Percentiles rank a stretch among this genome's conserved stretches.
Conservation (phyloP, 2,329 filamentous ascomycete species). For the Fusarium temperatum region DNA sequence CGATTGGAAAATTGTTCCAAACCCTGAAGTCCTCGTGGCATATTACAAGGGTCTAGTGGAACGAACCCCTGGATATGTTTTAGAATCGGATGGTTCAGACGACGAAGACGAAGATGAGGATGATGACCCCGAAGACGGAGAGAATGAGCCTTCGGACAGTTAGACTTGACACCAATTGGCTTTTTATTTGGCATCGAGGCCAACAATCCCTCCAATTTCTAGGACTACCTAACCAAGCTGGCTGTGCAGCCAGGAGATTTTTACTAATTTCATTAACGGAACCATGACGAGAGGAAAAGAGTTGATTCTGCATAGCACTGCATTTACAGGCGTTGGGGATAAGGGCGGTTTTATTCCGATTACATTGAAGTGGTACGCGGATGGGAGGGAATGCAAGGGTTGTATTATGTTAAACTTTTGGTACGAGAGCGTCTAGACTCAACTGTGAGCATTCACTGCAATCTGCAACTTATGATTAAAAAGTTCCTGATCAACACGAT, state of each 20-base stretch:
- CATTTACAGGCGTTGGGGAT: slow-evolving; percentile 40
- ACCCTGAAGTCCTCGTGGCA: slow-evolving; percentile 90
- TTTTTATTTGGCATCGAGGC: background rate
- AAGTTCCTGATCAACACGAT: background rate
- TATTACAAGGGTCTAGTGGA: slow-evolving; percentile 91
- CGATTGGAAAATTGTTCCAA: slow-evolving; percentile 96
- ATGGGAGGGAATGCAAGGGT: slow-evolving; percentile 2
- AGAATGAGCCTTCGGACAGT: slow-evolving; percentile 10
- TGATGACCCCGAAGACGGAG: slow-evolving; percentile 36
- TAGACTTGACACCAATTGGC: slow-evolving; percentile 13
- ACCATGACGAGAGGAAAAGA: slow-evolving; percentile 11
- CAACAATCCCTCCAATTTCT: background rate
- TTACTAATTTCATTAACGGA: slow-evolving; percentile 17
- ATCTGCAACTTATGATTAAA: background rate
- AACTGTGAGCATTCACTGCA: background rate
- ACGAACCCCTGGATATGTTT: slow-evolving; percentile 63
- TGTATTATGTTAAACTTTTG: slow-evolving; percentile 22
- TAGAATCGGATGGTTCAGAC: slow-evolving; percentile 54
- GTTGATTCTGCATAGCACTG: slow-evolving; percentile 31
- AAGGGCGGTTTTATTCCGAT: slow-evolving; percentile 15
- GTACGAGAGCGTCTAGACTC: slow-evolving; percentile 20
- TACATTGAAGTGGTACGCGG: slow-evolving; percentile 28
- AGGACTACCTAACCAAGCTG: background rate
- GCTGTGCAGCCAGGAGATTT: background rate
- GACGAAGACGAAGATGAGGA: slow-evolving; percentile 43